Evolutionary conservation across 2,329 filamentous ascomycete species (phyloP).

Genomic region (Aspergillus tubingensis): DNA sequence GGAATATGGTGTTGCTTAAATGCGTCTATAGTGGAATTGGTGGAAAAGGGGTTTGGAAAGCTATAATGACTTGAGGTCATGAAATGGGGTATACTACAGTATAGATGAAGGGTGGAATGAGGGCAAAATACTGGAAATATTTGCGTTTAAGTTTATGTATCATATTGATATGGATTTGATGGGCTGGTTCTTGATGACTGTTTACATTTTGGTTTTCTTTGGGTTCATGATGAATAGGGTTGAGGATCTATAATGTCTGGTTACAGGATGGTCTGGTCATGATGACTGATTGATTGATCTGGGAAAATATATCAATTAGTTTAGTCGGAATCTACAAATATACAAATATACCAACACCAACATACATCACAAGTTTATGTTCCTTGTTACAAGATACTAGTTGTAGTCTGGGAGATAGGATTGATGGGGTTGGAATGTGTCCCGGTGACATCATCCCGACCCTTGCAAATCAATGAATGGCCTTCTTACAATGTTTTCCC

Average conservation of each 20-base stretch:
- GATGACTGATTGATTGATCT: not conserved
- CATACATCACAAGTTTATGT: no score
- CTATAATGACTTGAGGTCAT: not conserved
- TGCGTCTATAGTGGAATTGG: not conserved
- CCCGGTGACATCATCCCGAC: not conserved
- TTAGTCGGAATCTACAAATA: no score
- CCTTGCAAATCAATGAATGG: not conserved
- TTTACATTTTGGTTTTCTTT: not conserved
- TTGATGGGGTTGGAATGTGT: no score
- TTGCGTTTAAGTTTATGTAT: not conserved
- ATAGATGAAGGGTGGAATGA: not conserved
- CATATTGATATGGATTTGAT: not conserved
- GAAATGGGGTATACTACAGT: not conserved
- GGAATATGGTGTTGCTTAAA: conserved; percentile 32
- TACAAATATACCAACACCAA: not conserved
- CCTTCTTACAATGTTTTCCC: not conserved
- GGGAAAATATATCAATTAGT: not conserved
- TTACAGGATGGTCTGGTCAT: conserved; percentile 2
- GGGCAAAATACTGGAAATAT: no score
- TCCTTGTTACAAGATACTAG: no score
- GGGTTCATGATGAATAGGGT: not conserved
- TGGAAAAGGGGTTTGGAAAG: not conserved
- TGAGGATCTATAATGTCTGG: conserved; percentile 7
- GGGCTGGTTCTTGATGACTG: not conserved
- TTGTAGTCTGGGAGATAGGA: no score